Evolutionary conservation across 768 basidiomycete genomes (phyloP), one percentile per base, ranked within the genome.

Genomic region (Neoboletus subvelutipes): DNA sequence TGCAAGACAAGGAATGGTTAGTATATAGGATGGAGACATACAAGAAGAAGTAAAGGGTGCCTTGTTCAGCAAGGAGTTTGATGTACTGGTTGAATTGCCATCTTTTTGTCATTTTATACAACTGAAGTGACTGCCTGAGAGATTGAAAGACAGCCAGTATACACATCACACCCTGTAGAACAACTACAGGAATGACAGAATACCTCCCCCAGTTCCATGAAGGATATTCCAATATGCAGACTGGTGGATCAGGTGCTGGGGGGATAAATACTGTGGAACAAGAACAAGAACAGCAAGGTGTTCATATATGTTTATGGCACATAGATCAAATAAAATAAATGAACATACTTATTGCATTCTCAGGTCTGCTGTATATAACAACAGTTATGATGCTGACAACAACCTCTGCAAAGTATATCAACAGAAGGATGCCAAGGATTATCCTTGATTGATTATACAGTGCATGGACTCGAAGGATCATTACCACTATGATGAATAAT

Each of bases 51-150:
- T 62, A 62, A 2, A 60, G 2, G n/a, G 60, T 28, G 2, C 60
- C 58, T 24, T 62, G 50, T 3, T 41, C 33, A 18, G 40, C 22
- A 12, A 62, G 43, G 5, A 62, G 50, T 17, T 41, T 18, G 13
- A 62, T 11, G 29, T 60, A 60, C n/a, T 31, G 24, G n/a, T 62
- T 60, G 13, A 45, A 36, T 2, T 55, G 46, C 58, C 58, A 62
- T 37, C 13, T 42, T 34, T 10, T 31, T 13, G 45, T 55, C 22
- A n/a, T 31, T 13, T 22, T 52, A 18, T 55, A 51, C 3, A 52
- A 15, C 3, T 61, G 45, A 17, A 48, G 11, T 33, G 50, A 48
- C 2, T 61, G 45, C 15, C 13, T 17, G 12, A 48, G 0, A 10
- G 18, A 49, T 26, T 52, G 45, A 10, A 39, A 36, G 34, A 52